Evolutionary conservation across 495 filamentous ascomycete genomes (phyloP).

Genomic region (Friedmanniomyces simplex): DNA sequence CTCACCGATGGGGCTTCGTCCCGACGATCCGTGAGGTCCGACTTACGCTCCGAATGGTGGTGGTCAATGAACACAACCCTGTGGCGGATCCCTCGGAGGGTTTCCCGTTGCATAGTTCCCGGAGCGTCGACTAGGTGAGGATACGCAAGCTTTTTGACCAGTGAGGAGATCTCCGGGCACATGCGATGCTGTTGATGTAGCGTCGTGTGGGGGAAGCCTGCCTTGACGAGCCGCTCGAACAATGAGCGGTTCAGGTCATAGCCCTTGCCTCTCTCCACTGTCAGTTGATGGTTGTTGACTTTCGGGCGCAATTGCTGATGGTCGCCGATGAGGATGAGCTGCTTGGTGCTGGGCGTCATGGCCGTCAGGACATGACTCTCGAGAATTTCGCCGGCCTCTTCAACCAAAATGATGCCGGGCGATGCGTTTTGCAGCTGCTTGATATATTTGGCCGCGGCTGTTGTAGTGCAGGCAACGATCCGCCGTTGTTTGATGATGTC

Average conservation of each 20-base stretch:
- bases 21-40: constrained; percentile 38
- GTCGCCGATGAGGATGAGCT: constrained; percentile 66
- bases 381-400: constrained; percentile 73
- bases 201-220: constrained; percentile 44
- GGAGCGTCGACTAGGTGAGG: constrained; percentile 50
- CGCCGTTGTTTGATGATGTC: constrained; percentile 43
- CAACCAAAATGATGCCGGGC: constrained; percentile 53
- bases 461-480: constrained; percentile 70
- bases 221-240: constrained; percentile 57
- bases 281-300: constrained; percentile 52
- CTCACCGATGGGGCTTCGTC: constrained; percentile 40
- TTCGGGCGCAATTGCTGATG: constrained; percentile 69
- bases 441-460: constrained; percentile 55
- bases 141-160: constrained; percentile 53
- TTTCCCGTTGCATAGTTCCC: constrained; percentile 40
- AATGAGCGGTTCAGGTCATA: constrained; percentile 62
- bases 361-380: constrained; percentile 63
- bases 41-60: constrained; percentile 39
- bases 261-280: constrained; percentile 55
- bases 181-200: constrained; percentile 60
- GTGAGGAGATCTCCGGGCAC: constrained; percentile 55
- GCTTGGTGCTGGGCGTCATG: constrained; percentile 47
- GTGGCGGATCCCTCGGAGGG: constrained; percentile 48
- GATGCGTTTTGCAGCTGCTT: constrained; percentile 40
- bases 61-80: constrained; percentile 62